Evolutionary conservation across 176 grass and related monocot species (phyloP), one percentile per base, ranked within the genome.

Genomic region (Phoenix roebelenii): DNA sequence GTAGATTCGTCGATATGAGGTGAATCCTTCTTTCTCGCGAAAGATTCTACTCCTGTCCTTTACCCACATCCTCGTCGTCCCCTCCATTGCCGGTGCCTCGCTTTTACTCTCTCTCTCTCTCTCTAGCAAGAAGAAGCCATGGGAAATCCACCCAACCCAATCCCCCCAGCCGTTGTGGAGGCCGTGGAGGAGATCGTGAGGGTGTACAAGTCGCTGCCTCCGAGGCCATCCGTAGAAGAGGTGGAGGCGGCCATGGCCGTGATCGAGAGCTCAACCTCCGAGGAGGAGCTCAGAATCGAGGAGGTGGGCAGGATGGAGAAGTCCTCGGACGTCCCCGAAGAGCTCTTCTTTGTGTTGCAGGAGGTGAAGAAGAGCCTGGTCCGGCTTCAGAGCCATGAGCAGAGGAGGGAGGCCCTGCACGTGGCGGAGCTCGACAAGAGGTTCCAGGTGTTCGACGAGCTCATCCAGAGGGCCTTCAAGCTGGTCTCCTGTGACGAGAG

Each of bases 341-440:
- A 88, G 66, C 78, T 96, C 28, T 67, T 88, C 74, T 59, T 74
- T 19, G 72, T 97, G 59, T 68, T 85, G 22, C 67, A 75, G 61
- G 92, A 97, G 78, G 87, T 76, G 1, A 82, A 72, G 81, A 83
- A 61, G 80, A 90, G 80, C 61, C 67, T 73, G 61, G 60, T 88
- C 58, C 25, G 57, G 17, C 69, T 97, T 26, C 75, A 79, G 65
- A 64, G 75, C 49, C 61, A 75, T 66, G 80, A 78, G 73, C 86
- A 88, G 84, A 69, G 87, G 48, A 96, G 85, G 86, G 92, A 97
- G 65, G 83, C 92, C 22, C 68, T 75, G 55, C 35, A 84, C 59
- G 74, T 97, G 58, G 59, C 85, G 65, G 86, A 88, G 81, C 67
- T 97, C 72, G 92, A 97, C 57, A 70, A 70, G 65, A 44, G 81